Evolutionary conservation across 83 land plant genomes (phyloP).

Genomic region (Picea abies): DNA sequence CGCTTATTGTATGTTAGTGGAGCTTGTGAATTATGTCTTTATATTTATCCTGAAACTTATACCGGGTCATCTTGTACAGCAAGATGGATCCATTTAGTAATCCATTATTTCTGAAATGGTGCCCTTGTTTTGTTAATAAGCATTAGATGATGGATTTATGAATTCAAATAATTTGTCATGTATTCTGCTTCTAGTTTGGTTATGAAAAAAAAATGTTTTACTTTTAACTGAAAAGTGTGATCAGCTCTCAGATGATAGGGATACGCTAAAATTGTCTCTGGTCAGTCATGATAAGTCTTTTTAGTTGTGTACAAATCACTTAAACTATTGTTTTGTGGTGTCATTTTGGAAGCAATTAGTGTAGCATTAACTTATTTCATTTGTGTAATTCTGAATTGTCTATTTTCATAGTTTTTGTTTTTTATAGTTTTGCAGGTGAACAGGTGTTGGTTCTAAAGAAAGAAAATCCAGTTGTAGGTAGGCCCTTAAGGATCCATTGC

Average conservation of each 20-base stretch:
- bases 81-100: slow-evolving; percentile 4
- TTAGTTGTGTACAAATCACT: background rate
- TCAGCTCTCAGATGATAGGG: background rate
- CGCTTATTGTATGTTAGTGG: background rate
- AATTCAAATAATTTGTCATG: slow-evolving; percentile 7
- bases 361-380: background rate
- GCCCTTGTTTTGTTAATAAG: slow-evolving; percentile 13
- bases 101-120: slow-evolving; percentile 9
- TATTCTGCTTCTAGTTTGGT: background rate
- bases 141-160: slow-evolving; percentile 10
- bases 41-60: slow-evolving; percentile 4
- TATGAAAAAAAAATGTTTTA: background rate
- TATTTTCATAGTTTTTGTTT: background rate
- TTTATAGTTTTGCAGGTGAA: too few species aligned
- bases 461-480: too few species aligned
- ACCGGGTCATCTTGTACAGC: slow-evolving; percentile 10
- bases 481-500: too few species aligned
- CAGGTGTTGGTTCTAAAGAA: too few species aligned
- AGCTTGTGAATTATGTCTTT: slow-evolving; percentile 16
- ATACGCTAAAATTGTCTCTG: too few species aligned
- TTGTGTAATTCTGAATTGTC: background rate
- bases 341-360: background rate
- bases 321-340: background rate
- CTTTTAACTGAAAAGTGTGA: background rate
- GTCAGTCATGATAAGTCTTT: background rate